Evolutionary conservation across 306 rosid species (phyloP).

Genomic region (Gleditsia sinensis): DNA sequence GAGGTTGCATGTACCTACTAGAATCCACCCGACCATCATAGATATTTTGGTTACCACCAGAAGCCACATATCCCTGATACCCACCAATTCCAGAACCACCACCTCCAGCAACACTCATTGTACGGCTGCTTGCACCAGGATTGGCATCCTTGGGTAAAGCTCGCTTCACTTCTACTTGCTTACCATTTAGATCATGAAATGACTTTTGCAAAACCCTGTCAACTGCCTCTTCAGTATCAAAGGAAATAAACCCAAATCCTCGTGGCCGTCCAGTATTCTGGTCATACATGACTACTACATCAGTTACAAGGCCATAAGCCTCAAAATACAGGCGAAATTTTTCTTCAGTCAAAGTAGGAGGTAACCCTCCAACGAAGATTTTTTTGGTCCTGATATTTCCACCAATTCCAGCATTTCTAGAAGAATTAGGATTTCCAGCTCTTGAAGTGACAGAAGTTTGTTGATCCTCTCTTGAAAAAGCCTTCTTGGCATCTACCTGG

Average conservation of each 20-base stretch:
- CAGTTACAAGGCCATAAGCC: constrained; percentile 79
- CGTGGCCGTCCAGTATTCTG: constrained; percentile 97
- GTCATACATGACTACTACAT: constrained; percentile 96
- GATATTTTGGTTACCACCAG: constrained; percentile 81
- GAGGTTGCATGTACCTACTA: constrained; percentile 85
- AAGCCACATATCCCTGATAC: constrained; percentile 80
- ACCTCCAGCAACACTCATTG: constrained; percentile 60
- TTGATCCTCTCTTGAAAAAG: constrained; percentile 95
- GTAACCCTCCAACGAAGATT: constrained; percentile 95
- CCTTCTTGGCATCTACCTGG: constrained; percentile 97
- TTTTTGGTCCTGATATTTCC: constrained; percentile 87
- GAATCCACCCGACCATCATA: constrained; percentile 91
- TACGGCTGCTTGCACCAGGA: constrained; percentile 84
- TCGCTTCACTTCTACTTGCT: constrained; percentile 97
- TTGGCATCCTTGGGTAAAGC: constrained; percentile 98
- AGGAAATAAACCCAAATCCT: constrained; percentile 95
- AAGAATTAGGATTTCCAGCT: constrained; percentile 63
- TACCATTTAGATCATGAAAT: constrained; percentile 93
- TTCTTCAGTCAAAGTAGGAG: constrained; percentile 85
- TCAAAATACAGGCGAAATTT: constrained; percentile 85
- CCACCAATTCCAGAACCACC: constrained; percentile 68
- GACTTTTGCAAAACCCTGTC: constrained; percentile 94
- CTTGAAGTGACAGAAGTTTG: constrained; percentile 71
- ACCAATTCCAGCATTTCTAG: constrained; percentile 66
- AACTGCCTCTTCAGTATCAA: constrained; percentile 91